Evolutionary conservation across 2,329 filamentous ascomycete genomes (phyloP).

Genomic region (Fusarium dimerum): DNA sequence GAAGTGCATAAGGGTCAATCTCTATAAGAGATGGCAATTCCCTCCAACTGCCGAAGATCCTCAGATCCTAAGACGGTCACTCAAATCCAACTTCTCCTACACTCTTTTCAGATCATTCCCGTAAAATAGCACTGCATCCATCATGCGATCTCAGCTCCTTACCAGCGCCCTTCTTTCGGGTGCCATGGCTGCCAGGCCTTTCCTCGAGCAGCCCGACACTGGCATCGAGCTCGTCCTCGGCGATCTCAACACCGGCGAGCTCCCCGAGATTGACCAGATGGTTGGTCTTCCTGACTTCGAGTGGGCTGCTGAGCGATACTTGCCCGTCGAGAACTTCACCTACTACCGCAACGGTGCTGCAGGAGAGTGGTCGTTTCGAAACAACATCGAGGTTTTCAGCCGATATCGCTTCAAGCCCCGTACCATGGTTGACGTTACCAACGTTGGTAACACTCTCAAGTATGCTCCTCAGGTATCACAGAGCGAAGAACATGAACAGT

Average conservation of each 20-base stretch:
- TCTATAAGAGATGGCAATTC: neutral
- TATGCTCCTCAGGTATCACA: constrained; percentile 14
- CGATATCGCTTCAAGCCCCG: constrained; percentile 50
- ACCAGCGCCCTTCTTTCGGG: constrained; percentile 34
- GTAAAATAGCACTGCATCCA: no score
- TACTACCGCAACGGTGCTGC: constrained; percentile 59
- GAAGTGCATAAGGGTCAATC: no score
- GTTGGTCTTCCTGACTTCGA: constrained; percentile 56
- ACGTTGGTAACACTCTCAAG: constrained; percentile 40
- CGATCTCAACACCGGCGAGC: constrained; percentile 34
- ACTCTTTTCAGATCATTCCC: no score
- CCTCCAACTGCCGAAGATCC: constrained; percentile 5
- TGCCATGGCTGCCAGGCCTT: constrained; percentile 44
- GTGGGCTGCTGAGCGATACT: constrained; percentile 49
- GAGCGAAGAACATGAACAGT: neutral
- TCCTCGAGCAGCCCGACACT: constrained; percentile 48
- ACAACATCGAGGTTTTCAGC: constrained; percentile 56
- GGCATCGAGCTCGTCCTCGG: constrained; percentile 43
- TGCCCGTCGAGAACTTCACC: constrained; percentile 51
- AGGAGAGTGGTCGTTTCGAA: constrained; percentile 57
- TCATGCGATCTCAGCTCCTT: constrained; percentile 27
- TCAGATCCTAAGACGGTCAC: no score
- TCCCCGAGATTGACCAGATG: constrained; percentile 47
- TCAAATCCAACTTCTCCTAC: no score
- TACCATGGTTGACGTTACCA: constrained; percentile 51